Evolutionary conservation across 148 eudicot genomes (phyloP), one percentile per base, ranked within the genome.

Genomic region (Gaultheria prostrata): DNA sequence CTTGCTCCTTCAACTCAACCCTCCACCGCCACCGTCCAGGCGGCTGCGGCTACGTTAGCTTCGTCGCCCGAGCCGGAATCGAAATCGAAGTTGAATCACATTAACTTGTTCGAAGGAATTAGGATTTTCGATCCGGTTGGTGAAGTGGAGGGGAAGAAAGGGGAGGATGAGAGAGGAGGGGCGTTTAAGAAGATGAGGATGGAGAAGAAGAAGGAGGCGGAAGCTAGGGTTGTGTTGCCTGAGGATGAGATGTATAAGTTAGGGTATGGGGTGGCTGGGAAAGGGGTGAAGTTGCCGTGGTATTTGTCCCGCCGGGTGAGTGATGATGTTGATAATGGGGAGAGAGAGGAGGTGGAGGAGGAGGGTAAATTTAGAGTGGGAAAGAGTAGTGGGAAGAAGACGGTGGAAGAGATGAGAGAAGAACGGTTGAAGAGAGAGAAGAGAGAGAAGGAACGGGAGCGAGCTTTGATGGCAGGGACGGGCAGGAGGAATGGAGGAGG

Each of bases 211-310:
- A 84, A 90, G 88, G 89, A 90, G 88, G 92, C 88, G 83, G 87
- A 81, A 33, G 86, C 77, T 20, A 88, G 89, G 85, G 91, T 86
- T n/a, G 91, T 93, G 83, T 86, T 89, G n/a, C 94, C 99, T 0
- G 99, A 97, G 79, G 99, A 97, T 83, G 99, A 94, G 89, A 84
- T 80, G 85, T 93, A 96, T 79, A 88, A 92, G 89, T 77, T 97
- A 30, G 99, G 98, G n/a, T 97, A 97, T 85, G 97, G 98, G 5
- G 79, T 97, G 54, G 97, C 88, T 0, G 99, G 99, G 45, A 97
- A 97, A 84, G 99, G 98, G 0, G 97, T 93, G 74, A 90, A 92
- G 63, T 86, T 91, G 77, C 99, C 99, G 0, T 97, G 98, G 99
- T 97, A 97, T 88, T 79, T 90, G 87, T 83, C 88, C 78, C 92